Evolutionary conservation across 2,329 filamentous ascomycete species (phyloP).

Genomic region (Verticillium dahliae): DNA sequence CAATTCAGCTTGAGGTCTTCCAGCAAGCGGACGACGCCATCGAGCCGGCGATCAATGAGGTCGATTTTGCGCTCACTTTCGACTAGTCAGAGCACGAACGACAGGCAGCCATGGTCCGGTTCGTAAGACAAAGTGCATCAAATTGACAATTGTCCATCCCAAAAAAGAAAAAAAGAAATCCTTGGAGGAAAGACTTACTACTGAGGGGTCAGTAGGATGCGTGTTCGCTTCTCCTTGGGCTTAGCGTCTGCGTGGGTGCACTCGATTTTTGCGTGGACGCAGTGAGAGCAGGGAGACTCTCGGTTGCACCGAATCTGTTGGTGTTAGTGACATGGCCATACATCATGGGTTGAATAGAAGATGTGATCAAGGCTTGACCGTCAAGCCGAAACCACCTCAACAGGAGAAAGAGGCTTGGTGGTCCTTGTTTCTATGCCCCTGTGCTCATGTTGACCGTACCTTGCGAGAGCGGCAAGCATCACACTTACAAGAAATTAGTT

Average conservation of each 20-base stretch:
- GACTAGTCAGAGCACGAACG: background rate
- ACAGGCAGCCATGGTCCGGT: too few species aligned
- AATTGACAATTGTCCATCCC: too few species aligned
- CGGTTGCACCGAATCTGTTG: constrained; percentile 28
- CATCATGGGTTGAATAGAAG: background rate
- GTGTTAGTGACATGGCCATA: background rate
- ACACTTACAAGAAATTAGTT: constrained; percentile 14
- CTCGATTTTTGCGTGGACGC: constrained; percentile 27
- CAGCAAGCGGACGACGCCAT: constrained; percentile 24
- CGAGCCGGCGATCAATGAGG: constrained; percentile 26
- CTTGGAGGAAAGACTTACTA: constrained; percentile 21
- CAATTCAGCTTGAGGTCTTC: constrained; percentile 23
- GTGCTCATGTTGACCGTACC: constrained; percentile 13
- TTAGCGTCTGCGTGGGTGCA: constrained; percentile 24
- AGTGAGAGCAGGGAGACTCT: constrained; percentile 28
- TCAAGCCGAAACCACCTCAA: background rate
- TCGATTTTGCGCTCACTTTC: constrained; percentile 30
- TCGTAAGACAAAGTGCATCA: too few species aligned
- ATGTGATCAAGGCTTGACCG: background rate
- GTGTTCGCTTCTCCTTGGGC: constrained; percentile 27
- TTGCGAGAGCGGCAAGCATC: constrained; percentile 25
- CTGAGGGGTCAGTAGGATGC: constrained; percentile 28
- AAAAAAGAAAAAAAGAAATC: too few species aligned
- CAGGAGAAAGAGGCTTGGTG: background rate
- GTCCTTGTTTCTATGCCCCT: too few species aligned